Base-by-base conservation (phyloP, 2,329 filamentous ascomycete genomes). In the Parastagonospora avenae region DNA sequence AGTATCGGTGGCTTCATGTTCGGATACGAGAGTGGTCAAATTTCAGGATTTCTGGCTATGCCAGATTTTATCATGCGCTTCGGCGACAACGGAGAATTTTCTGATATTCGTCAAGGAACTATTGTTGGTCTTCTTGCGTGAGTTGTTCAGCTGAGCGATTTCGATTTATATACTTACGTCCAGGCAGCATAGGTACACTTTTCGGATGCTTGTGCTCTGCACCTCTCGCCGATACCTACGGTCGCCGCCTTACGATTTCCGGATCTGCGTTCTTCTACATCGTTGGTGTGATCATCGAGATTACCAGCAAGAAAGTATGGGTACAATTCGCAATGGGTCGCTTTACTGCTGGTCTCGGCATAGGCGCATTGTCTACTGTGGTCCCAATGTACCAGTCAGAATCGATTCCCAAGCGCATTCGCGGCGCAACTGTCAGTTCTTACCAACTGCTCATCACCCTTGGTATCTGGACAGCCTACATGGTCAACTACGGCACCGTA, bases 381-480 rank as follows among this genome's bases (percentile, higher is more conserved):
- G 70, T 71, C 2, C 72, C 72, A 8, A 72, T 89, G 83, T 89
- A 89, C 64, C 85, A 88, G 67, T 83, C 80, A 8, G 87, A 90
- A 70, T 85, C 81, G 49, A 83, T 84, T 7, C 87, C 87, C 0
- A 81, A 85, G 55, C 79, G 84, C 45, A 83, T 89, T 48, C 83
- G 86, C 63, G 85, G 85, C 62, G 78, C 85, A 8, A 78, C 88
- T 30, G 80, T 89, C 46, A 65, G 82, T 2, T 82, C 79, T 28
- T 89, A 89, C 69, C 87, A 89, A 74, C 77, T 89, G 6, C 82
- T 88, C 67, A 86, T 89, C 66, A 89, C 86, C 0, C 75, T 88
- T 29, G 87, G 87, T 55, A 88, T 90, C 67, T 85, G 77, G 60
- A 71, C 79, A 14, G 79, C 75, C 0, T 75, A 75, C 55, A 72